Percentiles rank a stretch among this genome's conserved stretches.
Conservation (phyloP, 1,139 yeast genomes). For the Taphrina confusa region DNA sequence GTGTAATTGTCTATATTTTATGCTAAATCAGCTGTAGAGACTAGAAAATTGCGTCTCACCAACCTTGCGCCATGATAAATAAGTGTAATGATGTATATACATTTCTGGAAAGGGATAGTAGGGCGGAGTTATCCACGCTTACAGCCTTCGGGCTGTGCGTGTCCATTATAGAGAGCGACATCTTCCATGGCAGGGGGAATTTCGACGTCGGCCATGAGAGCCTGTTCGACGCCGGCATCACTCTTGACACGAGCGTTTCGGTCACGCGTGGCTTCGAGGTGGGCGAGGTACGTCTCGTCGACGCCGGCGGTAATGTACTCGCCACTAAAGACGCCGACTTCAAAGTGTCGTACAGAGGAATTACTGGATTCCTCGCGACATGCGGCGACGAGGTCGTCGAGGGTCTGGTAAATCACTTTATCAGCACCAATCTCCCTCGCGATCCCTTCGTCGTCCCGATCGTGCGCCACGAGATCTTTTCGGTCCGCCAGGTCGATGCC, state of each 20-base stretch:
- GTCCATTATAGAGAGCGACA: conserved; percentile 30
- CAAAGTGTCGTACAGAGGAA: conserved; percentile 61
- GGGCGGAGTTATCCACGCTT: conserved; percentile 28
- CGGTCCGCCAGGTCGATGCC: conserved; percentile 97
- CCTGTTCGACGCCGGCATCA: conserved; percentile 26
- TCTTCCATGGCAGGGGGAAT: conserved; percentile 30
- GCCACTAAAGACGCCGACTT: conserved; percentile 98
- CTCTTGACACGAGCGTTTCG: conserved; percentile 21
- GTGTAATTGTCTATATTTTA: neutral
- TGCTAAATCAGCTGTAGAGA: too few relatives aligned
- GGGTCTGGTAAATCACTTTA: conserved; percentile 80
- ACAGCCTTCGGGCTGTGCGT: conserved; percentile 22
- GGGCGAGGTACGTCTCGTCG: conserved; percentile 76
- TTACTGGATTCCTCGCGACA: conserved; percentile 57
- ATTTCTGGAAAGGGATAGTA: too few relatives aligned
- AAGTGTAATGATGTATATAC: too few relatives aligned
- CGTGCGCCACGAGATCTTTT: conserved; percentile 86
- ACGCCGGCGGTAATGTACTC: conserved; percentile 80
- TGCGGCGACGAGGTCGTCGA: conserved; percentile 78
- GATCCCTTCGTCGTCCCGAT: conserved; percentile 70
- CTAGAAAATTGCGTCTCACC: too few relatives aligned
- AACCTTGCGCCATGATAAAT: too few relatives aligned
- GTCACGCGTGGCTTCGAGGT: conserved; percentile 58
- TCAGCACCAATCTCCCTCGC: conserved; percentile 87
- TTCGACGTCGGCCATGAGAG: conserved; percentile 13